Evolutionary conservation across 306 rosid species (phyloP), one percentile per base, ranked within the genome.

Genomic region (Pterocarpus santalinus): DNA sequence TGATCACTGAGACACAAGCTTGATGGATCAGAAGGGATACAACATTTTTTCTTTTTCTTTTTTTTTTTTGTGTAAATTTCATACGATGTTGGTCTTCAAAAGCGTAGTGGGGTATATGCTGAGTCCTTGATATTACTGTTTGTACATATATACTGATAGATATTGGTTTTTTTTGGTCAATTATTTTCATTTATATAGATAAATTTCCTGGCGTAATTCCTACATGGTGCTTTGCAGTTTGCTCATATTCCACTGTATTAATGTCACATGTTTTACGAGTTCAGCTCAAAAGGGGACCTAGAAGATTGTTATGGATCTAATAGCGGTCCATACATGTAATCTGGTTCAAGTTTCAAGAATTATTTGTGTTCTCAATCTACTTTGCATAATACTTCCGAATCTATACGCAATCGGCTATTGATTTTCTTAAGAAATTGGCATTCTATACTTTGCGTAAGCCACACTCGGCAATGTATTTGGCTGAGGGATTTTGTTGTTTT

Each of bases 341-440:
- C 63, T 65, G 49, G 80, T 55, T 34, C 76, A 65, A 83, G 72
- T 66, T 78, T 58, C 77, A 78, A 78, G 66, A 58, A 36, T 47
- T 58, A 14, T 66, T 47, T 35, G 36, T 58, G 56, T 51, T 71
- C 53, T 17, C 28, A 14, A 39, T 57, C 32, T 35, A 33, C 51
- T 78, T 65, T 63, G n/a, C 55, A 35, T 77, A 57, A 61, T 17
- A 2, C 64, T 14, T 16, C 7, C 5, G 32, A 43, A 41, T 33
- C 44, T 2, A 38, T 38, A 2, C 3, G 41, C 41, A 43, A 46
- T 38, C 38, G 52, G 8, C 4, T 7, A 22, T 22, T 72, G 32
- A 9, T 61, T 56, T 72, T 77, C 80, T 78, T 73, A n/a, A n/a
- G 83, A 78, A 77, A 65, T 68, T 63, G 57, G 5, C 73, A 67